These are phyloP conservation scores for Trypanosoma mega DNA, from an alignment of 208 protist species.

Conservation along the genomic window DNA sequence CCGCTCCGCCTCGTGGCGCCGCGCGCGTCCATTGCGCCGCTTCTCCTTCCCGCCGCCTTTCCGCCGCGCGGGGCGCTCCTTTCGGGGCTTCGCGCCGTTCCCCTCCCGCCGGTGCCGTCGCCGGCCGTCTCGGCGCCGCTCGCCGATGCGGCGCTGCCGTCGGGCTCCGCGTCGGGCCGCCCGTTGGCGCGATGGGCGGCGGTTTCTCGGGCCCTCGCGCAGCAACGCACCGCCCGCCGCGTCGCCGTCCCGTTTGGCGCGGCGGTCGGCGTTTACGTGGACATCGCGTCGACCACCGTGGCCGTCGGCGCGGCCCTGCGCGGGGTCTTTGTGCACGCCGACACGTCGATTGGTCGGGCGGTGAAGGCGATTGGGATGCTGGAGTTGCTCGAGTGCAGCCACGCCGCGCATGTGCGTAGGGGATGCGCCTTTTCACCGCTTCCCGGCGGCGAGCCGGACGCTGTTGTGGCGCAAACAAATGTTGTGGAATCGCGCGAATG, in stretches of 20 bases:
- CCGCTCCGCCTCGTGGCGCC: conserved; percentile 21
- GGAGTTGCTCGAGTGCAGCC: conserved; percentile 36
- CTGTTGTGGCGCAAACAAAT: conserved; percentile 25
- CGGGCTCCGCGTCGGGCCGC: conserved; percentile 5
- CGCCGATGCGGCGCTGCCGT: conserved; percentile 20
- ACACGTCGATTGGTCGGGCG: background rate
- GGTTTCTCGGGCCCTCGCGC: conserved; percentile 16
- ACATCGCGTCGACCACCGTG: conserved; percentile 35
- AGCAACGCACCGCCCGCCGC: conserved; percentile 31
- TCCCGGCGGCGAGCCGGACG: conserved; percentile 9
- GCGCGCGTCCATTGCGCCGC: conserved; percentile 10
- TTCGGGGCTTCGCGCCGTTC: too few relatives aligned
- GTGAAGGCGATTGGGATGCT: conserved; percentile 28
- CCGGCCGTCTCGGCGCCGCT: conserved; percentile 35
- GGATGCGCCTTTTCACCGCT: conserved; percentile 13
- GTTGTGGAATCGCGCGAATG: conserved; percentile 26
- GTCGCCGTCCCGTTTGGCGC: conserved; percentile 28
- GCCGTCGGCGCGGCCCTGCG: conserved; percentile 38
- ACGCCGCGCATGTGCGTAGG: conserved; percentile 7
- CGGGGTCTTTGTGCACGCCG: conserved; percentile 23
- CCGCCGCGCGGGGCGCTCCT: too few relatives aligned
- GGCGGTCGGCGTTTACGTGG: conserved; percentile 27
- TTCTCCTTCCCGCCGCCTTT: conserved; percentile 31
- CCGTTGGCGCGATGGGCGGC: conserved; percentile 7
- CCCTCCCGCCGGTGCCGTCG: conserved; percentile 32